Percentiles rank a stretch among this genome's conserved stretches.
phyloP scores from a whole-genome alignment of 306 rosid species.

The Cyamopsis tetragonoloba region DNA sequence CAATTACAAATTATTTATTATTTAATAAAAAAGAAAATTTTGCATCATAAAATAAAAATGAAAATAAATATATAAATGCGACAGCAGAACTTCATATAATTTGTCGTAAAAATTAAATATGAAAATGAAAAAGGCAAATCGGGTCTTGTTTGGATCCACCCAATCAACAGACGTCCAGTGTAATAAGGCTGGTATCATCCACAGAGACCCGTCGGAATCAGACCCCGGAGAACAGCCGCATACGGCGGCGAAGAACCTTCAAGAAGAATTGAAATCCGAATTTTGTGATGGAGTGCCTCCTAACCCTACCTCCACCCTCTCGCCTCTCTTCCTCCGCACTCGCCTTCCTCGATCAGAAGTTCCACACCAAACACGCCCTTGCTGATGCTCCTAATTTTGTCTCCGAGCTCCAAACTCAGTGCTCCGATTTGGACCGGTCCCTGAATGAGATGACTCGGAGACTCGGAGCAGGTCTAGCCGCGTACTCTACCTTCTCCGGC shows the following conservation, averaged over 20 bases:
- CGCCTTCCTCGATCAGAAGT: slow-evolving; percentile 53
- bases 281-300: slow-evolving; percentile 41
- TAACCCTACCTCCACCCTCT: slow-evolving; percentile 48
- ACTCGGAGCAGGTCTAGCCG: slow-evolving; percentile 50
- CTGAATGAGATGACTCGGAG: slow-evolving; percentile 51
- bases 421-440: slow-evolving; percentile 58
- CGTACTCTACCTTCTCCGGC: slow-evolving; percentile 62
- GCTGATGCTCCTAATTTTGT: slow-evolving; percentile 44
- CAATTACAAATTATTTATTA: no score
- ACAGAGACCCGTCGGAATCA: background rate
- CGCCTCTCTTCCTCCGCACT: slow-evolving; percentile 51
- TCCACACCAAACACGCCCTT: slow-evolving; percentile 33
- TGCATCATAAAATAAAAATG: no score
- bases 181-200: background rate
- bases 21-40: no score
- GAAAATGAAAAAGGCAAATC: background rate
- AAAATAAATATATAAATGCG: no score
- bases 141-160: background rate
- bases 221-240: slow-evolving; percentile 16
- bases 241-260: slow-evolving; percentile 13
- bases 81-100: no score
- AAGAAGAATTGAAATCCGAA: background rate
- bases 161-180: background rate
- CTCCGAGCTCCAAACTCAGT: slow-evolving; percentile 56
- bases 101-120: no score